A percentile compares a stretch with the other conserved stretches of the same genome.
These are phyloP conservation scores for Wickerhamiella bombiphila DNA, from an alignment of 805 yeast genomes.

Conservation along the genomic window DNA sequence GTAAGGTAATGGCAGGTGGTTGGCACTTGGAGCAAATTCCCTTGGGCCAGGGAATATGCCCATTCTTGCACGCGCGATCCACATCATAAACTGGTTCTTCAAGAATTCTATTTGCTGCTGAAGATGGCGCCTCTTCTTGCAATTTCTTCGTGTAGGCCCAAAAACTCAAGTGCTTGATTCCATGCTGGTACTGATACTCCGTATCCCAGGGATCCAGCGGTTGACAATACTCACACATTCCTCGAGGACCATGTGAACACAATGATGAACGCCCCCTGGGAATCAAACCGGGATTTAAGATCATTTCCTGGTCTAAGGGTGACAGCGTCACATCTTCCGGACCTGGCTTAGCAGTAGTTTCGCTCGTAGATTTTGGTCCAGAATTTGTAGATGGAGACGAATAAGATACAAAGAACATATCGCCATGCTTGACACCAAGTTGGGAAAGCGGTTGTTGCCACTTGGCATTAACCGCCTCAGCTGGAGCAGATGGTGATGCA, in stretches of 20 bases:
- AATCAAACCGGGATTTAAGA: constrained; percentile 57
- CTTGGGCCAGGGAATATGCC: constrained; percentile 87
- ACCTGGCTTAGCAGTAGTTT: not conserved
- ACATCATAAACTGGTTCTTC: constrained; percentile 58
- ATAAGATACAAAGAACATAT: constrained; percentile 36
- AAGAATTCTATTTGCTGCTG: constrained; percentile 32
- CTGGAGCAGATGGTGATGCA: constrained; percentile 31
- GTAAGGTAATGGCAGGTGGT: constrained; percentile 87
- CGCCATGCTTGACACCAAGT: constrained; percentile 38
- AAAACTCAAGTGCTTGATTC: constrained; percentile 76
- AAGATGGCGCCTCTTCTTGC: constrained; percentile 54
- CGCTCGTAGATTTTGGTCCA: not conserved
- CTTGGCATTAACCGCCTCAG: constrained; percentile 24
- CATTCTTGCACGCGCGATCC: constrained; percentile 45
- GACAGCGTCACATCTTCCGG: not conserved
- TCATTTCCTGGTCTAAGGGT: constrained; percentile 42
- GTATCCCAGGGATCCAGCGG: constrained; percentile 93
- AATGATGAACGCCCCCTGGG: constrained; percentile 42
- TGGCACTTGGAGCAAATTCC: constrained; percentile 96
- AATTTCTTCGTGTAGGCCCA: constrained; percentile 68
- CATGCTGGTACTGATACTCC: constrained; percentile 54
- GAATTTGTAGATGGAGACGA: not conserved
- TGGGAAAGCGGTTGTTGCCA: constrained; percentile 25
- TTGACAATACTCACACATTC: constrained; percentile 96
- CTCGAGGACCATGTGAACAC: constrained; percentile 81